Evolutionary conservation across 208 protist species (phyloP).

Genomic region (Leishmania amazonensis): DNA sequence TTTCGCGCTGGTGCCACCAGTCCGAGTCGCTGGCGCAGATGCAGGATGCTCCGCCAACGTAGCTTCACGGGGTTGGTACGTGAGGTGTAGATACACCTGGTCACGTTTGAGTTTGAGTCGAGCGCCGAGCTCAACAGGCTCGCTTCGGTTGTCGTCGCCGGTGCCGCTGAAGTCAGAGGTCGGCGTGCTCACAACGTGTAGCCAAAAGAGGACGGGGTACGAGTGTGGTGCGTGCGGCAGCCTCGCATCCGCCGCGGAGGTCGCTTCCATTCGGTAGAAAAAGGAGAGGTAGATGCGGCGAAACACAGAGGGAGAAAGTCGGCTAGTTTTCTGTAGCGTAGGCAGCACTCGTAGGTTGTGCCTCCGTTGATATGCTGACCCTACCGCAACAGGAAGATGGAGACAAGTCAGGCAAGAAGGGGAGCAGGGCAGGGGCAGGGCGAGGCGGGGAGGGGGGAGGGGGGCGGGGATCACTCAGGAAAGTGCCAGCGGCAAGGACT

Average conservation of each 20-base stretch:
- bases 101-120: background rate
- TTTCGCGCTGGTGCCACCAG: background rate
- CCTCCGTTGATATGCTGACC: background rate
- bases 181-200: background rate
- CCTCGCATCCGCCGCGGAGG: background rate
- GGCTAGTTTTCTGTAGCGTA: background rate
- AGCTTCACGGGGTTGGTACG: background rate
- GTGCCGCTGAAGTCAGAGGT: background rate
- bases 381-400: background rate
- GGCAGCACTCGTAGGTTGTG: background rate
- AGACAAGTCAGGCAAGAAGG: background rate
- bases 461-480: background rate
- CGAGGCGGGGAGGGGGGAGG: background rate
- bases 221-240: background rate
- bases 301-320: background rate
- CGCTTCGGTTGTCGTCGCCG: too few relatives aligned
- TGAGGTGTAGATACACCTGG: slow-evolving; percentile 13
- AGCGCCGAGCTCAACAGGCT: slow-evolving; percentile 2
- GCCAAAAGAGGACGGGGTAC: background rate
- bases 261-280: background rate
- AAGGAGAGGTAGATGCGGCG: background rate
- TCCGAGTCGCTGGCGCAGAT: background rate
- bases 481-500: background rate
- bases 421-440: background rate
- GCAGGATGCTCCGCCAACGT: background rate